These are phyloP conservation scores for Carallia pectinifolia DNA, from an alignment of 345 rosid genomes.

Conservation along the genomic window DNA sequence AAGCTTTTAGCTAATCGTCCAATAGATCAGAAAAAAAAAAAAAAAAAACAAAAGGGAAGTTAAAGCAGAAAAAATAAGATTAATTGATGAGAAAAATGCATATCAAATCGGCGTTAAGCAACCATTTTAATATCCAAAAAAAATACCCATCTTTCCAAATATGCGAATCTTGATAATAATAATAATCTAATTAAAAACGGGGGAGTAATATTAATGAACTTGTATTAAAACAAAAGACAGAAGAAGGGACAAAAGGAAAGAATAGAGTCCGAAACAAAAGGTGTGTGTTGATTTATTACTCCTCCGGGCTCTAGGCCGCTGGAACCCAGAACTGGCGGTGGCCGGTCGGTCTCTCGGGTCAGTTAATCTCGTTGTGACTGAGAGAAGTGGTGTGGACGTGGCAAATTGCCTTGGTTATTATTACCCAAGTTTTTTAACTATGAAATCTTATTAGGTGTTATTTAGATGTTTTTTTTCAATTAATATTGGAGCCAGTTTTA, in stretches of 20 bases:
- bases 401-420: neutral
- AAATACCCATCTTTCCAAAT: neutral
- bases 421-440: too few relatives aligned
- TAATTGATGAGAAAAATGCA: constrained; percentile 11
- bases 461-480: too few relatives aligned
- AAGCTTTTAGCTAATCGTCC: neutral
- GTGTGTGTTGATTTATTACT: neutral
- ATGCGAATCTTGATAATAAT: neutral
- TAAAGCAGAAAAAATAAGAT: constrained; percentile 11
- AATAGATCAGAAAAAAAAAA: neutral
- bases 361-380: constrained; percentile 12
- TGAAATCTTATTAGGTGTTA: neutral
- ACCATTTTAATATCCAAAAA: constrained; percentile 11
- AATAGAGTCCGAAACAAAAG: neutral
- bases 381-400: neutral
- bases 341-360: neutral
- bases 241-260: neutral
- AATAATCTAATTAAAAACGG: neutral
- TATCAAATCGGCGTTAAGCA: constrained; percentile 13
- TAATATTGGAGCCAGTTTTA: too few relatives aligned
- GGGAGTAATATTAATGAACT: neutral
- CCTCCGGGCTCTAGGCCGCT: neutral
- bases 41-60: constrained; percentile 4
- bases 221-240: neutral
- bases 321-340: neutral